These are phyloP conservation scores for Kurtzmaniella quercitrusa DNA, from an alignment of 1,139 yeast species.

Conservation along the genomic window DNA sequence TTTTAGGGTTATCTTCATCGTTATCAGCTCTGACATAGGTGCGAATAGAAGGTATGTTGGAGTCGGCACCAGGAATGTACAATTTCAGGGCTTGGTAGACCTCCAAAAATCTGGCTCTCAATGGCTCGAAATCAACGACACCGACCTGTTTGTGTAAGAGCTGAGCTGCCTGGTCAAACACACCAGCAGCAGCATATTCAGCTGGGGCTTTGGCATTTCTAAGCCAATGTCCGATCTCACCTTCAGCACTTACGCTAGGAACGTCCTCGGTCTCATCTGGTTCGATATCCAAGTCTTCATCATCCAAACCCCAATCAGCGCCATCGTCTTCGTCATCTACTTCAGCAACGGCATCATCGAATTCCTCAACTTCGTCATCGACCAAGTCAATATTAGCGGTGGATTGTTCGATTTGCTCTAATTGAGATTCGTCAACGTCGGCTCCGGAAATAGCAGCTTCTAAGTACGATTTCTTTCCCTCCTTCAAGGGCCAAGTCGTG, in stretches of 20 bases:
- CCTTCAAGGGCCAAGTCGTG: slow-evolving; percentile 79
- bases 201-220: slow-evolving; percentile 90
- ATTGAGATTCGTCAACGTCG: slow-evolving; percentile 61
- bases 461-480: slow-evolving; percentile 70
- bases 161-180: slow-evolving; percentile 93
- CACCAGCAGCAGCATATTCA: slow-evolving; percentile 92
- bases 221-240: slow-evolving; percentile 79
- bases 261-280: slow-evolving; percentile 22
- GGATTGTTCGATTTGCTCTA: slow-evolving; percentile 17
- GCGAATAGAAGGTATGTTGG: slow-evolving; percentile 59
- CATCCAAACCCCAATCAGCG: slow-evolving; percentile 57
- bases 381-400: slow-evolving; percentile 18
- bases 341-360: slow-evolving; percentile 39
- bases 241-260: slow-evolving; percentile 24
- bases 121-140: slow-evolving; percentile 79
- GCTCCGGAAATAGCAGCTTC: slow-evolving; percentile 77
- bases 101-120: slow-evolving; percentile 76
- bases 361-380: slow-evolving; percentile 23
- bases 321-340: slow-evolving; percentile 52
- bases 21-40: slow-evolving; percentile 63
- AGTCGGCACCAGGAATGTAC: slow-evolving; percentile 65
- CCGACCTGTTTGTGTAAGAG: slow-evolving; percentile 88
- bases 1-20: slow-evolving; percentile 53
- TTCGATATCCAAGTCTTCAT: slow-evolving; percentile 44
- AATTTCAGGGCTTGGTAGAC: slow-evolving; percentile 78